phyloP scores from a whole-genome alignment of 106 monocot genomes.

The Gastrodia elata region DNA sequence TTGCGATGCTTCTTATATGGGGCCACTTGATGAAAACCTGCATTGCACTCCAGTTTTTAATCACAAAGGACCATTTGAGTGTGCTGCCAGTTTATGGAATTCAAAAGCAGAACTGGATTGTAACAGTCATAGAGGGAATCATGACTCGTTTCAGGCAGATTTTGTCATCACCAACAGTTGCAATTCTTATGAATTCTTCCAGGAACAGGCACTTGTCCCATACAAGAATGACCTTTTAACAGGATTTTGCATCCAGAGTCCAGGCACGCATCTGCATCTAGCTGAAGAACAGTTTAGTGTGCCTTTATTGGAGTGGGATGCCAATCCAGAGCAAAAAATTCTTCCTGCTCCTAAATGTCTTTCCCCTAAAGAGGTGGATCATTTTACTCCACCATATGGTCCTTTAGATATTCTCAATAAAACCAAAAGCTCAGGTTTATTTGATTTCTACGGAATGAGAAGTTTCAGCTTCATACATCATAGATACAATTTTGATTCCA shows the following conservation, averaged over 20 bases:
- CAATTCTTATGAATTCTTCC: background rate
- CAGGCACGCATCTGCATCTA: too few relatives aligned
- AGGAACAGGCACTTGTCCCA: background rate
- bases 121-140: background rate
- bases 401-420: background rate
- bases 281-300: background rate
- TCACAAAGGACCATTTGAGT: background rate
- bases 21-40: background rate
- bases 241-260: background rate
- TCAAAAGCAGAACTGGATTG: background rate
- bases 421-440: background rate
- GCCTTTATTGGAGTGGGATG: constrained; percentile 2
- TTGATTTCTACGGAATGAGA: background rate
- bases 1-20: background rate
- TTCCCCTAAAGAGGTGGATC: background rate
- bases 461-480: background rate
- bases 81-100: background rate
- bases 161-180: background rate
- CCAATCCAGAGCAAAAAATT: background rate
- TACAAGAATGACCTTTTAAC: background rate
- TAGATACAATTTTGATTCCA: background rate
- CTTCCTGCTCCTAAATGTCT: background rate
- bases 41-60: background rate
- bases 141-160: background rate
- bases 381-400: background rate